phyloP scores from a whole-genome alignment of 2,329 filamentous ascomycete genomes.

The Thielaviopsis punctulata region DNA sequence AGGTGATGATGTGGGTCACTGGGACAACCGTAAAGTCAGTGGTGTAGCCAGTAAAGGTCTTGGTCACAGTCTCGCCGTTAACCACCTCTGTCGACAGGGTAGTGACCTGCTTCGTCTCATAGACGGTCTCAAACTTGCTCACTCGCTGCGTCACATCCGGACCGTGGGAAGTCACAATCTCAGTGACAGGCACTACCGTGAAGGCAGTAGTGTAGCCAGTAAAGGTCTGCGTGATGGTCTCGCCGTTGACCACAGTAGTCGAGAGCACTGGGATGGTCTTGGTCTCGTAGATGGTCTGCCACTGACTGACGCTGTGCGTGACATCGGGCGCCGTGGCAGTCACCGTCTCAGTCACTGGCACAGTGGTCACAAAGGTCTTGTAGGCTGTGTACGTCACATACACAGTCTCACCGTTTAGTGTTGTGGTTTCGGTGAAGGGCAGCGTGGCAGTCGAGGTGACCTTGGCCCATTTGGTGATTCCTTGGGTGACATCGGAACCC shows the following conservation, averaged over 20 bases:
- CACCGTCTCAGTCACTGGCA: constrained; percentile 15
- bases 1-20: constrained; percentile 15
- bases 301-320: not conserved
- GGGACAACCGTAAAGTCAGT: constrained; percentile 1
- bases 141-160: not conserved
- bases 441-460: not conserved
- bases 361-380: not conserved
- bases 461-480: not conserved
- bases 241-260: not conserved
- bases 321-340: constrained; percentile 13
- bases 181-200: not conserved
- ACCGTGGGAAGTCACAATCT: not conserved
- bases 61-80: constrained; percentile 11
- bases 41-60: constrained; percentile 12
- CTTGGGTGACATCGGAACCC: not conserved
- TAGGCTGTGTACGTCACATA: not conserved
- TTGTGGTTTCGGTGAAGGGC: not conserved
- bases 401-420: not conserved
- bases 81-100: too few relatives aligned
- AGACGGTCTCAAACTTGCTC: constrained; percentile 1
- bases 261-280: not conserved
- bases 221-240: not conserved
- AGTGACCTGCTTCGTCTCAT: not conserved
- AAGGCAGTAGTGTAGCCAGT: not conserved
- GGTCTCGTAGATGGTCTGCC: constrained; percentile 3